A percentile compares a stretch with the other conserved stretches of the same genome.
These are phyloP conservation scores for Cladorrhinum sp. DNA, from an alignment of 2,329 filamentous ascomycete genomes.

Conservation along the genomic window DNA sequence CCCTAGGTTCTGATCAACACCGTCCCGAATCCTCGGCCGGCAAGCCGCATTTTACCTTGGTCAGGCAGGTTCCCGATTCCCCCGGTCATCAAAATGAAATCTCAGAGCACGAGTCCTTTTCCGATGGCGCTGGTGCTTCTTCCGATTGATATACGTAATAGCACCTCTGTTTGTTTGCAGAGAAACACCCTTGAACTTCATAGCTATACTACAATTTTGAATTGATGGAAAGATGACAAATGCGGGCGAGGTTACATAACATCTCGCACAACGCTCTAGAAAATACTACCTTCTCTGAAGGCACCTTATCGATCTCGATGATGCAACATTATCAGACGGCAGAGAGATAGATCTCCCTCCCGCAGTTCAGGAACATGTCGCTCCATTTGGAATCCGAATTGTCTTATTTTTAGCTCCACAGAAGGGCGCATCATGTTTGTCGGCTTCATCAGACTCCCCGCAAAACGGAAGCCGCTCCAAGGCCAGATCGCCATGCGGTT, in stretches of 20 bases:
- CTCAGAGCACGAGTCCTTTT: not conserved
- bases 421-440: not conserved
- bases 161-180: not conserved
- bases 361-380: not conserved
- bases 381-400: constrained; percentile 1
- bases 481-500: constrained; percentile 9
- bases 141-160: not conserved
- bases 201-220: not conserved
- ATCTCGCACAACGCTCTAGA: not conserved
- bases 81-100: not conserved
- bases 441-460: not conserved
- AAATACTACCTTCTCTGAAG: not conserved
- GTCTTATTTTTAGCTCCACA: constrained; percentile 2
- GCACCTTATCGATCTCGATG: not conserved
- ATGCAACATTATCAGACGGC: constrained; percentile 2
- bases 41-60: not conserved
- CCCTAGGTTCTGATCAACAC: not conserved
- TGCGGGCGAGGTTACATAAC: not conserved
- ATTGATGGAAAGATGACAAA: not conserved
- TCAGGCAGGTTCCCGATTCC: not conserved
- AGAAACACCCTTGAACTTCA: not conserved
- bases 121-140: not conserved
- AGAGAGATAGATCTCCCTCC: not conserved
- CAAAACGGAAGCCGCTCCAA: not conserved
- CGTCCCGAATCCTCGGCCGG: not conserved